Base-by-base conservation (phyloP, 306 rosid genomes). In the Dryas drummondii region DNA sequence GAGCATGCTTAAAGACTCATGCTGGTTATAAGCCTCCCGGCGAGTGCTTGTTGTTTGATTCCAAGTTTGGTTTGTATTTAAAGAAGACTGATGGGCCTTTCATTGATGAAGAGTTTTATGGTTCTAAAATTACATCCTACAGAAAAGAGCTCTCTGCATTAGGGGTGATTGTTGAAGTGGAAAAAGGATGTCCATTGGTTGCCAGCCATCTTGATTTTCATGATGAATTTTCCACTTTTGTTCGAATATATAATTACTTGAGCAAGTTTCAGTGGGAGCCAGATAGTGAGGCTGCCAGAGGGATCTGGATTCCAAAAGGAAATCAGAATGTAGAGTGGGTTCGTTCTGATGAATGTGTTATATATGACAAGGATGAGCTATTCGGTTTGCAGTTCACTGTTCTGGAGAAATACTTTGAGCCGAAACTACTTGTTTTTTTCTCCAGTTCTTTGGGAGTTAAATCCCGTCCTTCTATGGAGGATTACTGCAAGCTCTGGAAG, bases 31-130 rank as follows among this genome's bases (percentile, higher is more conserved):
- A 61, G 70, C 19, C 88, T 68, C 96, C 98, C 4, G 42, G 68
- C 17, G 54, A 85, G 76, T 83, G 91, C 71, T 79, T 86, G 73
- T 69, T 90, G 75, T 90, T 86, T 71, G 77, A 73, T 82, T 73
- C 84, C 13, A 60, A 60, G 70, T 87, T 90, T 90, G 73, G 26
- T n/a, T 19, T 3, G 17, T 40, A 73, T 69, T 59, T 91, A 78
- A 70, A 77, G 79, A 80, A 54, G 49, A 83, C 69, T 16, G 92
- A 90, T 69, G 98, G 91, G 11, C 96, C 94, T 16, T 93, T 93
- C 71, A 69, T 93, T 37, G 92, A 93, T 70, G 88, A 84, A 63
- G 60, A 9, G 0, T 83, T 80, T 72, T 88, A 87, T 80, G 87
- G 91, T 14, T 42, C 77, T 22, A 71, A 80, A 55, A 86, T 93